Evolutionary conservation across 495 filamentous ascomycete species (phyloP), one percentile per base, ranked within the genome.

Genomic region (Aspergillus ellipticus): DNA sequence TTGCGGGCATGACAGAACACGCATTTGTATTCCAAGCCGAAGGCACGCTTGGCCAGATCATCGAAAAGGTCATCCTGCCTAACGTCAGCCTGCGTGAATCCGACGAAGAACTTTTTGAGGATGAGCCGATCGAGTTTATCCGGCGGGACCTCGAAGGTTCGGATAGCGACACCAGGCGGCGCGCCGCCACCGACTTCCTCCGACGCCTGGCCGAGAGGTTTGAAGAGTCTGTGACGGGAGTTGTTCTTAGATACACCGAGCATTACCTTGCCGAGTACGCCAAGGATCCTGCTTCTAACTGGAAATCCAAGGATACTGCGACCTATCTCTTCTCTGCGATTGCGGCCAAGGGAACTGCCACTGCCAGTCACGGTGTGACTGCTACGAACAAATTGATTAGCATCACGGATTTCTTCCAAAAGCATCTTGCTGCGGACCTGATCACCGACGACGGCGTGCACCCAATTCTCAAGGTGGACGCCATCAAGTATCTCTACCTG

Each of bases 41-140:
- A 56, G 78, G 75, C 15, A 85, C 86, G 2, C 72, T 97, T 51
- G 76, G 79, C 21, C 86, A 96, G 63, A 87, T 99, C 21, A 87
- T 96, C 31, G 89, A 97, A 70, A 95, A 95, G 73, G 95, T 97
- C 22, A 85, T 99, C 43, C 72, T 99, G 51, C 95, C 95, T 31
- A 99, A 97, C 59, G 84, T 97, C 50, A 85, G 84, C 11, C 79
- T 99, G 20, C 83, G 95, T 41, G 91, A 95, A 58, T 90, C 92
- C 2, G 95, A 99, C 55, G 84, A 96, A 56, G 95, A 99, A 66
- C 78, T 96, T 33, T 96, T 97, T 60, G 95, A 97, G 66, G 95
- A 99, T 63, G 95, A 99, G 68, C 95, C 95, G 3, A 97, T 99
- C 66, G 95, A 99, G 67, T 99, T 96, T 71, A 97, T 97, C 64